These are phyloP conservation scores for Kernera saxatilis DNA, from an alignment of 345 rosid genomes.

Conservation along the genomic window DNA sequence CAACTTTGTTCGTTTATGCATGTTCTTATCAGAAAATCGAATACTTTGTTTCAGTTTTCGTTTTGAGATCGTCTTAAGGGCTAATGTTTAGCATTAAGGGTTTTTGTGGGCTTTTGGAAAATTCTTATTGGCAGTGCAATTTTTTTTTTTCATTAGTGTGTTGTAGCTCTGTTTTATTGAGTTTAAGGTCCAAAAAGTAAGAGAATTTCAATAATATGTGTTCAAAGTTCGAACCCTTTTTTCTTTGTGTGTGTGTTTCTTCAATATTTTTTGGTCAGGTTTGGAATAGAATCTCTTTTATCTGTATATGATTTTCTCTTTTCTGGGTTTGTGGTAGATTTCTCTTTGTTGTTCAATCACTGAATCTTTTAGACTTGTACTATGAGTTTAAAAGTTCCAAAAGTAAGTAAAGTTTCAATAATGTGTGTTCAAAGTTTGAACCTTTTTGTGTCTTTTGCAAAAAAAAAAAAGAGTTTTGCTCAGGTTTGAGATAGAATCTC, in stretches of 20 bases:
- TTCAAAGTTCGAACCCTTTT: background rate
- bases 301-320: background rate
- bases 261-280: background rate
- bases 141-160: background rate
- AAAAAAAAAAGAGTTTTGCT: background rate
- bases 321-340: background rate
- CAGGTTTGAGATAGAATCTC: background rate
- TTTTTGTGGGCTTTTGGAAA: background rate
- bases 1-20: slow-evolving; percentile 1
- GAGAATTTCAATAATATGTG: background rate
- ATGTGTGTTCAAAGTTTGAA: slow-evolving; percentile 6
- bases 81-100: slow-evolving; percentile 1
- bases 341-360: background rate
- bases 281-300: background rate
- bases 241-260: background rate
- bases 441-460: background rate
- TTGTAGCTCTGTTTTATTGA: slow-evolving; percentile 1
- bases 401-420: background rate
- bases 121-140: background rate
- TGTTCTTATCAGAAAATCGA: background rate
- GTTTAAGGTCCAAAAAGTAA: background rate
- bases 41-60: background rate
- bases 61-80: slow-evolving; percentile 1
- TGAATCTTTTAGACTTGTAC: background rate
- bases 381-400: background rate